Base-by-base conservation (phyloP, 495 filamentous ascomycete genomes). In the Neurospora sp. region DNA sequence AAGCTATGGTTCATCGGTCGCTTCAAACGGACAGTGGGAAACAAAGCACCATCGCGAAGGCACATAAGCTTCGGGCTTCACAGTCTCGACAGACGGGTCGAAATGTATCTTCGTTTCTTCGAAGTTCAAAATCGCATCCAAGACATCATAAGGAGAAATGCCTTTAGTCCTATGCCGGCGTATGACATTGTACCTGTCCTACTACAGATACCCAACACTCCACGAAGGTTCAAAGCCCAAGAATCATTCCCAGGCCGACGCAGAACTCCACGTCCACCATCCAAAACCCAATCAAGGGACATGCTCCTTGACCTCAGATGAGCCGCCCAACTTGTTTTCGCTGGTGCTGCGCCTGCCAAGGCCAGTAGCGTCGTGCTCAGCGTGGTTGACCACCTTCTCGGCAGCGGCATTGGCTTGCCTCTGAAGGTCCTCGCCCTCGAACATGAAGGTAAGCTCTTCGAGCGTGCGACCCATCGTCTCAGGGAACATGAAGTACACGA, bases 401-500 rank as follows among this genome's bases (percentile, higher is more conserved):
- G 82, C 83, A 6, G 81, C 82, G 0, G 80, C 77, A 41, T 75
- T 78, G 37, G 79, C 79, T 74, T 81, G 74, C 1, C 82, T 79
- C 20, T 79, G 76, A n/a, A 84, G 78, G 7, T 78, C 74, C 74
- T 81, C 81, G 70, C 84, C 83, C 73, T 85, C 83, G 70, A 85
- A 85, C 74, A 85, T 75, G 79, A 90, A 90, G 0, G 89, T 87
- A 40, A 91, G 75, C 76, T 92, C 90, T 80, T 91, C 89, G 16
- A 91, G 80, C 2, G 89, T 91, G 14, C 88, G 81, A 14, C 85
- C 86, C 59, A 84, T 78, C 2, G 90, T 91, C 78, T 91, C 89
- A 6, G 89, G 89, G 81, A 89, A 90, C 75, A 91, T 83, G 73
- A 90, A 88, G 75, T 84, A 91, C 69, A 91, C 83, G 73, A 90